Evolutionary conservation across 768 basidiomycete species (phyloP).

Genomic region (Cubamyces lactineus): DNA sequence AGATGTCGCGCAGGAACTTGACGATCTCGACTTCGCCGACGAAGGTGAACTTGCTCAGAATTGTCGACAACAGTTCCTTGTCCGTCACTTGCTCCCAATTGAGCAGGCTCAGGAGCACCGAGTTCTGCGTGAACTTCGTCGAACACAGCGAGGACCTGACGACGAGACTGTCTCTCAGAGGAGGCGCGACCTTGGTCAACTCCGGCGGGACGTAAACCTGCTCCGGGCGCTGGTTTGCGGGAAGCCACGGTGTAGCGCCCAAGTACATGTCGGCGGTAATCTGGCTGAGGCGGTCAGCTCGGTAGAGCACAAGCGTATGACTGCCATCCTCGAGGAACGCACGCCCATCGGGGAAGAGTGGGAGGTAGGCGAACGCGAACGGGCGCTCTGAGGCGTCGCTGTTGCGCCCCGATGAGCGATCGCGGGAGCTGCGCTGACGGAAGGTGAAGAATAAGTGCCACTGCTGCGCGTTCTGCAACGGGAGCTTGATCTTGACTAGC

Average conservation of each 20-base stretch:
- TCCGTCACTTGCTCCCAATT: slow-evolving; percentile 78
- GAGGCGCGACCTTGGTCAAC: slow-evolving; percentile 64
- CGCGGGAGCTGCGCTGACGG: slow-evolving; percentile 65
- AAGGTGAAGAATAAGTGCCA: slow-evolving; percentile 97
- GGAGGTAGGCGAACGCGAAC: slow-evolving; percentile 93
- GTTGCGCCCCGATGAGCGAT: slow-evolving; percentile 45
- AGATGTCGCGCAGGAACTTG: slow-evolving; percentile 88
- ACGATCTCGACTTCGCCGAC: slow-evolving; percentile 95
- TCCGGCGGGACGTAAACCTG: slow-evolving; percentile 60
- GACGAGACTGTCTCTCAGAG: slow-evolving; percentile 74
- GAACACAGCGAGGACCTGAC: slow-evolving; percentile 92
- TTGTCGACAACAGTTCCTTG: slow-evolving; percentile 65
- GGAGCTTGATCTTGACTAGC: slow-evolving; percentile 84
- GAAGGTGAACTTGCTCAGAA: slow-evolving; percentile 85
- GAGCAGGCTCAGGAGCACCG: slow-evolving; percentile 76
- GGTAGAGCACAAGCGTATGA: slow-evolving; percentile 83
- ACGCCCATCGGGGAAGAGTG: slow-evolving; percentile 74
- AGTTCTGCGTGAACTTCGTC: slow-evolving; percentile 89
- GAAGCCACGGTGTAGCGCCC: slow-evolving; percentile 61
- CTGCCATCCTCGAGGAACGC: slow-evolving; percentile 90
- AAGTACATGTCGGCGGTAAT: slow-evolving; percentile 75
- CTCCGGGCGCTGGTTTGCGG: slow-evolving; percentile 60
- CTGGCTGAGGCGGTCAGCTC: slow-evolving; percentile 69
- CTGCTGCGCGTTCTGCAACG: slow-evolving; percentile 63
- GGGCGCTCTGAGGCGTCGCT: slow-evolving; percentile 64